Base-by-base conservation (phyloP, 2,329 filamentous ascomycete species). In the Acrocalymma vagum region DNA sequence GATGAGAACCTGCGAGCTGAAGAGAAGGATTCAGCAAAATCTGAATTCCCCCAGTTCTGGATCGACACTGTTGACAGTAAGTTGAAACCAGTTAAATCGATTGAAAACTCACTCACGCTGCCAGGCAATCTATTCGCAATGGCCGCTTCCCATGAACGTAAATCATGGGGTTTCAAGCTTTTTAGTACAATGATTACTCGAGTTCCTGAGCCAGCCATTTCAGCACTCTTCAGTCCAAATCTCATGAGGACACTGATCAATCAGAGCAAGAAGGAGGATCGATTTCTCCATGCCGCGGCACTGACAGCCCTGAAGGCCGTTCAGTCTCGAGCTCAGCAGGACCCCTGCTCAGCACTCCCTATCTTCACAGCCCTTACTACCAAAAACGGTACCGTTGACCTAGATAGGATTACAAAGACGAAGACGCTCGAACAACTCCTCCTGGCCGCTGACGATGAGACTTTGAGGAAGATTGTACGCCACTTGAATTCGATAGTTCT, bases 101-200 rank as follows among this genome's bases (percentile, higher is more conserved):
- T 9, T 4, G 13, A 32, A 21, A 10, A 7, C 28, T 28, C 35
- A 30, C 30, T 58, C n/a, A 55, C 25, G 21, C 38, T 3, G 29
- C 0, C 49, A 93, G 88, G 93, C 63, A 87, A 88, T 7, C 78
- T 96, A 3, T 96, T 97, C 65, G 86, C 89, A 5, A 83, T 86
- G 41, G 84, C 81, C 9, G 87, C 92, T 6, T 95, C 91, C 1
- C 85, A 92, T 28, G 90, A 92, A 55, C 87, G 95, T 40, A 97
- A 96, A 70, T 90, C 90, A 60, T 91, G 90, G 69, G 94, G 94
- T 0, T 93, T 97, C 71, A 84, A 92, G 59, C 81, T 97, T 3
- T 90, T 96, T 60, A 84, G 87, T 57, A 89, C 87, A 60, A 82
- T 91, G 55, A 72, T 96, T 4, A 73, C 76, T 21, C 76, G 72